Evolutionary conservation across 176 grass and related monocot species (phyloP), one percentile per base, ranked within the genome.

Genomic region (Microstegium vimineum): DNA sequence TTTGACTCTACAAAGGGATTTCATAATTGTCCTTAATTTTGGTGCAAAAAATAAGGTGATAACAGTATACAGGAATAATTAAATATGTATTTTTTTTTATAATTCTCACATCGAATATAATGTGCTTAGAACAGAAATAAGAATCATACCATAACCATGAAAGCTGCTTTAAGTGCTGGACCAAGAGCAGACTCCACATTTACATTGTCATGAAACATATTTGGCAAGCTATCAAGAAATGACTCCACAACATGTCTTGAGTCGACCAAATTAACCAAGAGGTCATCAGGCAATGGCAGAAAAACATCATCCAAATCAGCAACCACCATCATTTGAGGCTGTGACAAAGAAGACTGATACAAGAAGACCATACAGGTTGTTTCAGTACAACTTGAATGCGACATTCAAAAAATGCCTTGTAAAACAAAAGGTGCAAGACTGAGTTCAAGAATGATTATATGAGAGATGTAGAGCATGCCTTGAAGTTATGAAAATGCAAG

Each of bases 401-500:
- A 32, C 28, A 77, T 52, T 26, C 10, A 30, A 68, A 82, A 76
- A 62, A 34, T 62, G 25, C 8, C 18, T 62, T 74, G 38, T 70
- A 75, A 57, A 60, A 26, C 18, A 68, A 40, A 56, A 74, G 41
- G 31, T 65, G 31, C 36, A 59, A 35, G 27, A 56, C 47, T 27
- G 10, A 41, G 23, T 7, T 27, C 57, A 84, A 38, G 28, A 81
- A 73, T 43, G 16, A 32, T 42, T 66, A 74, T 60, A 47, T 42
- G 33, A 41, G 30, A 78, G 41, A 73, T 51, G 68, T 83, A 79
- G 14, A 23, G 71, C 85, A 76, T 92, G 70, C 96, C 89, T 96
- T 99, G 22, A 99, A 91, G 86, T 96, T 99, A 89, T 99, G 97
- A 80, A 99, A 99, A 75, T 99, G 93, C 57, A 99, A 87, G 73